These are phyloP conservation scores for Kuraishia molischiana DNA, from an alignment of 805 yeast genomes.

Conservation along the genomic window DNA sequence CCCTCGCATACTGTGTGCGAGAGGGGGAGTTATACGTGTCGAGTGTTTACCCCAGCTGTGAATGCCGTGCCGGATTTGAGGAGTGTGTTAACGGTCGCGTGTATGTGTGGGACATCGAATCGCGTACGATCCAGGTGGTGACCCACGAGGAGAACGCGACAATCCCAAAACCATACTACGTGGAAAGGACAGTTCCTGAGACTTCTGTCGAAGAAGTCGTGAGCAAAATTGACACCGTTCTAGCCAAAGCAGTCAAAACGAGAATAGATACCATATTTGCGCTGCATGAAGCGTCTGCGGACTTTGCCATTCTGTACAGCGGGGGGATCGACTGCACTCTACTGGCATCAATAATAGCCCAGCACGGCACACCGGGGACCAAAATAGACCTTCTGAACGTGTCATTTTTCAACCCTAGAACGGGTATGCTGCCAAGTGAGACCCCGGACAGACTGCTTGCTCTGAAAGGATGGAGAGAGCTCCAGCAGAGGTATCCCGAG, in stretches of 20 bases:
- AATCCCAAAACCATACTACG: neutral
- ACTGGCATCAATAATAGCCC: conserved; percentile 46
- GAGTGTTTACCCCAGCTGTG: conserved; percentile 31
- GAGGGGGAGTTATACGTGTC: conserved; percentile 32
- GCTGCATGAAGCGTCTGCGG: conserved; percentile 24
- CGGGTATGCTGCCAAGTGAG: conserved; percentile 43
- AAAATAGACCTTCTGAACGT: conserved; percentile 77
- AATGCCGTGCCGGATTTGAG: conserved; percentile 20
- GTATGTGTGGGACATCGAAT: conserved; percentile 27
- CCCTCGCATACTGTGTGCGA: conserved; percentile 40
- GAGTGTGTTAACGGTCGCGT: conserved; percentile 52
- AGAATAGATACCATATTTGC: conserved; percentile 59
- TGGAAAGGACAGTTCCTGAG: neutral
- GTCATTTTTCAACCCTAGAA: conserved; percentile 85
- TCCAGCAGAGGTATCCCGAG: conserved; percentile 32
- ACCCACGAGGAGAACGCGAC: neutral
- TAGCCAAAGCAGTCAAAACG: conserved; percentile 30
- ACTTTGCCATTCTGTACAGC: conserved; percentile 65
- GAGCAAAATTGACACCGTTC: conserved; percentile 6
- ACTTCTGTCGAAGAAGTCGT: neutral
- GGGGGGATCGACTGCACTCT: conserved; percentile 95
- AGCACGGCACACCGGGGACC: conserved; percentile 17
- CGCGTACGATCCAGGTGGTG: neutral
- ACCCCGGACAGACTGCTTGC: conserved; percentile 86
- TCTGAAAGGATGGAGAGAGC: conserved; percentile 42